Base-by-base conservation (phyloP, 768 basidiomycete species). In the Tulasnella sp. region DNA sequence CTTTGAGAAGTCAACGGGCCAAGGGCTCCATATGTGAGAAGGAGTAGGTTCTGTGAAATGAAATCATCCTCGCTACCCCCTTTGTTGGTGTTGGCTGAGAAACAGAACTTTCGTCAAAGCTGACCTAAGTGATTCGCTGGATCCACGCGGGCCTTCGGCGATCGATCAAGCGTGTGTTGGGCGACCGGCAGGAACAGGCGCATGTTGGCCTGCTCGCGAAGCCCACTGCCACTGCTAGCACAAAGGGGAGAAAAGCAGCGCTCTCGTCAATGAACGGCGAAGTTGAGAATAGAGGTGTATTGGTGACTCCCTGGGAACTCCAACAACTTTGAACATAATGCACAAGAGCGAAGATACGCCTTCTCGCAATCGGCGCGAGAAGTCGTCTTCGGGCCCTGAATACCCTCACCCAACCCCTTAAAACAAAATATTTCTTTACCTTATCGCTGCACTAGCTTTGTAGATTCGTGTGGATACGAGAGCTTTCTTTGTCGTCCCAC, bases 351-450 rank as follows among this genome's bases (percentile, higher is more conserved):
- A 51, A n/a, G 16, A 18, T 20, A n/a, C n/a, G 51, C 61, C 61
- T 67, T 67, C 61, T 67, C 32, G 61, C 61, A 32, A 67, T 67
- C 61, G 29, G 16, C 61, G 61, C 61, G 32, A 67, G 61, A 67
- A 67, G 61, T 67, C 29, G 61, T 15, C 61, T 67, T 67, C 61
- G 61, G 61, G 32, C 61, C 61, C 61, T 35, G 26, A 35, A 67
- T 10, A 20, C n/a, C 61, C 61, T 26, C 61, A 23, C 32, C 5
- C 29, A 29, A 32, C 13, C 61, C 61, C 32, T 26, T 29, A 5
- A 35, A 35, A 35, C 61, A 32, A 67, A 11, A 23, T 57, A 35
- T 23, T 67, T 32, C 57, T n/a, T 7, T 67, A 10, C 18, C 32
- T 67, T 67, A 13, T 35, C 29, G 35, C 7, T 35, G 29, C 16